Evolutionary conservation across 192 early-diverging fungal genomes (phyloP).

Genomic region (Mortierella antarctica): DNA sequence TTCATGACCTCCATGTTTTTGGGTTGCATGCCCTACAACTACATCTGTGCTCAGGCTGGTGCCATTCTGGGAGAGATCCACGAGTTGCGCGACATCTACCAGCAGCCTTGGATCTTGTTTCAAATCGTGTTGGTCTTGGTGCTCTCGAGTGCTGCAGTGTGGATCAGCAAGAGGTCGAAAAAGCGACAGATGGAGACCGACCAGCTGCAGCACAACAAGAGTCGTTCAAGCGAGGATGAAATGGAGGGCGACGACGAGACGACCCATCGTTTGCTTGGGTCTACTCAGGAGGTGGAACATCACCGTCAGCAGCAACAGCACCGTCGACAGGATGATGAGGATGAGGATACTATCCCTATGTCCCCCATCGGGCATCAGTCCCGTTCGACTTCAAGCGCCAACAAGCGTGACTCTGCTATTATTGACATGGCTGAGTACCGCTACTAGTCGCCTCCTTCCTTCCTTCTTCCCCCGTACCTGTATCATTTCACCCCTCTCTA

Average conservation of each 20-base stretch:
- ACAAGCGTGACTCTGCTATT: constrained; percentile 37
- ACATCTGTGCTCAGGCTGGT: constrained; percentile 64
- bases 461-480: background rate
- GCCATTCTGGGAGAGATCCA: constrained; percentile 59
- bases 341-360: constrained; percentile 23
- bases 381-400: background rate
- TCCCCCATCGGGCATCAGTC: constrained; percentile 1
- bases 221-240: constrained; percentile 25
- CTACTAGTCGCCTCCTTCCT: constrained; percentile 1
- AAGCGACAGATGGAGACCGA: constrained; percentile 36
- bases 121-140: constrained; percentile 43
- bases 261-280: constrained; percentile 22
- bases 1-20: constrained; percentile 66
- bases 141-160: constrained; percentile 19
- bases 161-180: constrained; percentile 35
- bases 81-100: constrained; percentile 47
- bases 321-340: background rate
- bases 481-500: background rate
- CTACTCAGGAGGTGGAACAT: background rate
- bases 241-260: constrained; percentile 18
- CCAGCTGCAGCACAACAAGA: constrained; percentile 17
- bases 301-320: background rate
- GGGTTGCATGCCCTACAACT: constrained; percentile 66
- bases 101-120: constrained; percentile 46
- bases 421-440: constrained; percentile 39